Conservation (phyloP, 768 basidiomycete genomes). For the Kwoniella bestiolae region DNA sequence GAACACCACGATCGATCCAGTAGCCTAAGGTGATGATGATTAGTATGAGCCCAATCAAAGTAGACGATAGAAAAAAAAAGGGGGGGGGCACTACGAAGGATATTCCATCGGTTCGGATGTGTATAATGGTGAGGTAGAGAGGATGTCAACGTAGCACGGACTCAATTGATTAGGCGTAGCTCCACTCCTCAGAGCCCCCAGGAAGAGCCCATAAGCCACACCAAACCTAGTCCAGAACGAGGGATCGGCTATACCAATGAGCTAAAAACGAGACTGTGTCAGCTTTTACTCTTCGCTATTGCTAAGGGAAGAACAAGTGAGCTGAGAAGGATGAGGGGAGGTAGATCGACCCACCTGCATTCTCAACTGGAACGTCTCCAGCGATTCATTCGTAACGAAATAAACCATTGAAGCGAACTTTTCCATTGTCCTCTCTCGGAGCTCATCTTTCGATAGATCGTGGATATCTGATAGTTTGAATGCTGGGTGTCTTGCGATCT, state of each 20-base stretch:
- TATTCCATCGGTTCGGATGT: too few species aligned
- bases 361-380: conserved; percentile 58
- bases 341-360: conserved; percentile 56
- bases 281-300: not conserved
- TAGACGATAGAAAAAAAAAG: too few species aligned
- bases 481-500: conserved; percentile 58
- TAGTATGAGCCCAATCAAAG: not conserved
- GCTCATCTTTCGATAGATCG: conserved; percentile 57
- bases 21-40: conserved; percentile 40
- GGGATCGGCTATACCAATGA: conserved; percentile 58
- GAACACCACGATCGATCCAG: conserved; percentile 60
- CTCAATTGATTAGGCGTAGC: conserved; percentile 59
- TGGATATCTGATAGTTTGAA: conserved; percentile 59
- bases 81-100: too few species aligned
- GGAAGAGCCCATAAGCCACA: conserved; percentile 57
- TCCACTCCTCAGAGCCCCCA: conserved; percentile 58
- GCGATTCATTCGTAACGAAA: conserved; percentile 59
- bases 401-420: conserved; percentile 59
- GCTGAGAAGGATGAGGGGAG: not conserved
- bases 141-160: too few species aligned
- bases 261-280: conserved; percentile 16
- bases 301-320: too few species aligned
- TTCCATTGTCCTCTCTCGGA: conserved; percentile 59
- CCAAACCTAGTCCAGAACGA: conserved; percentile 60
- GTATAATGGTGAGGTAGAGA: too few species aligned